Conservation (phyloP, 2,329 filamentous ascomycete genomes). For the Aspergillus aculeatinus region DNA sequence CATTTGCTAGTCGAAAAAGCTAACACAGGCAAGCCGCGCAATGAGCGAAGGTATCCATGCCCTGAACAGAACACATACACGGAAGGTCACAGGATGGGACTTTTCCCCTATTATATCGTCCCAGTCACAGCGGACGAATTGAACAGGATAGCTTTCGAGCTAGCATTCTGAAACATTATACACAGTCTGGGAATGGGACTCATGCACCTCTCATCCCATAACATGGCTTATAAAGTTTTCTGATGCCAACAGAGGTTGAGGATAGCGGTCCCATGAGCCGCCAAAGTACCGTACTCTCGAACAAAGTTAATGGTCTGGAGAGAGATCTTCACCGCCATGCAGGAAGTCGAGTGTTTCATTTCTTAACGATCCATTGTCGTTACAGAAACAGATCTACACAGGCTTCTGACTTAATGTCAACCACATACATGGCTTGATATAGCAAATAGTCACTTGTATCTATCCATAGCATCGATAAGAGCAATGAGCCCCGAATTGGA, state of each 20-base stretch:
- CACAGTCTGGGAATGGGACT: not conserved
- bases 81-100: not conserved
- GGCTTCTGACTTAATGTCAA: not conserved
- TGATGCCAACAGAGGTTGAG: too few species aligned
- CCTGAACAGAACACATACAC: slow-evolving; percentile 1
- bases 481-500: not conserved
- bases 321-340: too few species aligned
- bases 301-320: too few species aligned
- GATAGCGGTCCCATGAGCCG: too few species aligned
- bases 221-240: not conserved
- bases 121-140: not conserved
- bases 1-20: slow-evolving; percentile 8
- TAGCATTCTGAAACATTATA: not conserved
- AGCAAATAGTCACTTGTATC: not conserved
- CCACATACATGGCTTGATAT: not conserved
- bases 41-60: slow-evolving; percentile 15
- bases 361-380: too few species aligned
- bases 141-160: not conserved
- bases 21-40: not conserved
- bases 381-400: not conserved
- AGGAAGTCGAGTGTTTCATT: too few species aligned
- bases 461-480: not conserved
- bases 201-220: not conserved
- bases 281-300: too few species aligned
- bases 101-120: not conserved